These are phyloP conservation scores for Penicillium sp. DNA, from an alignment of 2,329 filamentous ascomycete species.

Conservation along the genomic window DNA sequence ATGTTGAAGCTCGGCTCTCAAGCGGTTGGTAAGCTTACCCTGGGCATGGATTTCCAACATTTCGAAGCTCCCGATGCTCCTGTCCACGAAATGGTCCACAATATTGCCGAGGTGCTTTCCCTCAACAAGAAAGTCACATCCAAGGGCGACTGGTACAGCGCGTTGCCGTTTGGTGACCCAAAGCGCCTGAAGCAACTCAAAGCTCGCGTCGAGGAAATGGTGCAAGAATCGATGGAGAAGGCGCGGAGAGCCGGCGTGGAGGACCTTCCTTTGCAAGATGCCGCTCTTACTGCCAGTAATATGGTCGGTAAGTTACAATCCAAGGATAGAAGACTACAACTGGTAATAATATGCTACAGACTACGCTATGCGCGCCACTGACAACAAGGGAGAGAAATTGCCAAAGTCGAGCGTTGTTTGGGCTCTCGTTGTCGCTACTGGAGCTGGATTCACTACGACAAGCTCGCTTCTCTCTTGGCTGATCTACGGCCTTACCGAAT, in stretches of 20 bases:
- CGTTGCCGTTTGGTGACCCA: constrained; percentile 61
- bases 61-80: constrained; percentile 49
- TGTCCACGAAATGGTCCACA: constrained; percentile 54
- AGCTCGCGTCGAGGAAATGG: constrained; percentile 23
- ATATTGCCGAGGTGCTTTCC: constrained; percentile 54
- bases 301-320: constrained; percentile 42
- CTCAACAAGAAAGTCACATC: constrained; percentile 63
- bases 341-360: constrained; percentile 35
- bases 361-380: constrained; percentile 56
- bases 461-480: constrained; percentile 62
- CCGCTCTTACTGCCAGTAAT: constrained; percentile 43
- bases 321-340: too few relatives aligned
- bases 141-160: constrained; percentile 58
- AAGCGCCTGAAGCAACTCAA: constrained; percentile 39
- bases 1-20: constrained; percentile 53
- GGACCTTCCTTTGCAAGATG: constrained; percentile 44
- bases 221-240: constrained; percentile 25
- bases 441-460: constrained; percentile 64
- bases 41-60: constrained; percentile 51
- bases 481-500: constrained; percentile 56
- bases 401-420: constrained; percentile 47
- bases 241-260: constrained; percentile 26
- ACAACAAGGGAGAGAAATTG: constrained; percentile 58
- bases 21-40: constrained; percentile 47
- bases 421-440: constrained; percentile 55